Evolutionary conservation across 306 rosid genomes (phyloP).

Genomic region (Castanea sativa): DNA sequence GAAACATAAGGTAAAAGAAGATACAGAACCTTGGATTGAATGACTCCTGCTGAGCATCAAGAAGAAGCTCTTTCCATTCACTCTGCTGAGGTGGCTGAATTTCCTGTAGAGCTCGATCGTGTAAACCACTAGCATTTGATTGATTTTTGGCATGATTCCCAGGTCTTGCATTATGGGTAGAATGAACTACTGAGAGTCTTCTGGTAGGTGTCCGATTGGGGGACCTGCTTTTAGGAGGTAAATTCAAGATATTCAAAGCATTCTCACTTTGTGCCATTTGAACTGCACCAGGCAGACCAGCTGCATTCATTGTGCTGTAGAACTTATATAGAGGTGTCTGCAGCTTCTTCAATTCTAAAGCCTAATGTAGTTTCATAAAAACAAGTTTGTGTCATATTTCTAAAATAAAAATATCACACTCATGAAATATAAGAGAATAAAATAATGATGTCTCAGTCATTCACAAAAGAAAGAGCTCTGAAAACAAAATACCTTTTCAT

Average conservation of each 20-base stretch:
- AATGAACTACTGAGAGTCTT: constrained; percentile 53
- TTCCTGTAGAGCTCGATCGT: constrained; percentile 67
- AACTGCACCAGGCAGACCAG: constrained; percentile 36
- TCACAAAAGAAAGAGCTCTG: neutral
- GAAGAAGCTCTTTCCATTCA: constrained; percentile 54
- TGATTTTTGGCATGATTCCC: constrained; percentile 39
- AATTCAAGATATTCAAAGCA: constrained; percentile 39
- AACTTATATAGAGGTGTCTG: constrained; percentile 86
- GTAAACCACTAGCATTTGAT: constrained; percentile 39
- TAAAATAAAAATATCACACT: constrained; percentile 5
- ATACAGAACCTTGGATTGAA: constrained; percentile 47
- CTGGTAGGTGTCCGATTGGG: constrained; percentile 52
- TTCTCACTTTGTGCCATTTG: constrained; percentile 38
- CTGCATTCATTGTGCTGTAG: constrained; percentile 52
- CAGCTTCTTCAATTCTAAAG: constrained; percentile 77
- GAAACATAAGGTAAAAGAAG: constrained; percentile 20
- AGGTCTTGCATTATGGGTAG: constrained; percentile 39
- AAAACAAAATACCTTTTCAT: constrained; percentile 61
- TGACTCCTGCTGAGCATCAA: constrained; percentile 45
- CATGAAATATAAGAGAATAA: constrained; percentile 9
- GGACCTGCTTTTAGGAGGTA: constrained; percentile 63
- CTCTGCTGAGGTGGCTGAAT: constrained; percentile 64
- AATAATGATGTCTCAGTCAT: constrained; percentile 5
- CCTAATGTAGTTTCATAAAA: constrained; percentile 46
- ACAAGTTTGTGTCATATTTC: constrained; percentile 11